Evolutionary conservation across 2,329 filamentous ascomycete species (phyloP).

Genomic region (Aspergillus aculeatinus): DNA sequence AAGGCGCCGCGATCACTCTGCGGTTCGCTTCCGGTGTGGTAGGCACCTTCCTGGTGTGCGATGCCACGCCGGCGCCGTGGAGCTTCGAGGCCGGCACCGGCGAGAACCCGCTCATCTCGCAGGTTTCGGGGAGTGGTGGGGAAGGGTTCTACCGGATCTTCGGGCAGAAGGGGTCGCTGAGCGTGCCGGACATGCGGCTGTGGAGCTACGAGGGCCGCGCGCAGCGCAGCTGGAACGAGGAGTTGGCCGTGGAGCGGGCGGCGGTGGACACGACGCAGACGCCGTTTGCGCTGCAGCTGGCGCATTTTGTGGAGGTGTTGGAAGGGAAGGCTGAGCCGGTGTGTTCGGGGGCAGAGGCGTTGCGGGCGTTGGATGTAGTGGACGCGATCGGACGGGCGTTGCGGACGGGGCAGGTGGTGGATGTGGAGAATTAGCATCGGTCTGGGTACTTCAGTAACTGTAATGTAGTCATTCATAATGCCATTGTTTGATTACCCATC

Average conservation of each 20-base stretch:
- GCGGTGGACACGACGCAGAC: conserved; percentile 28
- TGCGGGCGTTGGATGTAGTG: neutral
- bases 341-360: neutral
- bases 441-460: no score
- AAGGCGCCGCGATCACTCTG: conserved; percentile 56
- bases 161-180: conserved; percentile 52
- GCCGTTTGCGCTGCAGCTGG: conserved; percentile 55
- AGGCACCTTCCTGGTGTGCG: conserved; percentile 57
- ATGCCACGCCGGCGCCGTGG: conserved; percentile 53
- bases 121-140: conserved; percentile 32
- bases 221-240: conserved; percentile 46
- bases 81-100: conserved; percentile 59
- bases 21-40: conserved; percentile 56
- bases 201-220: conserved; percentile 47
- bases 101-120: conserved; percentile 57
- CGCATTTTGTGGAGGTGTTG: conserved; percentile 54
- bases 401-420: neutral
- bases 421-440: neutral
- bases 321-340: conserved; percentile 22
- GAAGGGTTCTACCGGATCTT: conserved; percentile 55
- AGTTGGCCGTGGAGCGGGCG: conserved; percentile 36
- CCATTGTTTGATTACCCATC: neutral
- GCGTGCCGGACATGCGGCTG: conserved; percentile 52
- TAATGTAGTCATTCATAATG: neutral
- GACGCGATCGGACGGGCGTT: neutral